Evolutionary conservation across 1,284 basidiomycete species (phyloP).

Genomic region (Tilletia walkeri): DNA sequence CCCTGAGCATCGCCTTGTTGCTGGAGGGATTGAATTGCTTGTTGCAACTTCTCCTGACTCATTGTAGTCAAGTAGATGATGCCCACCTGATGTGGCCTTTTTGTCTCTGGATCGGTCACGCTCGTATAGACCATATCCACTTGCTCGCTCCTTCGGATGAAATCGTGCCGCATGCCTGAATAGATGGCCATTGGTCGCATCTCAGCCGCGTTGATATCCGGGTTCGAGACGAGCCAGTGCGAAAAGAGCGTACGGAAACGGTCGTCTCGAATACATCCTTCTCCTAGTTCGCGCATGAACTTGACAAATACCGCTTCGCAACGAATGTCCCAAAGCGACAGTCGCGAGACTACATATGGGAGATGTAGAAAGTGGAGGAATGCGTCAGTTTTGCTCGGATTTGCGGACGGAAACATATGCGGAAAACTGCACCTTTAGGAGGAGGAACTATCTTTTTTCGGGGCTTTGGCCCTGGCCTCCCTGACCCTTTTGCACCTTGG

Average conservation of each 20-base stretch:
- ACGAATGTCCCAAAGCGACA: neutral
- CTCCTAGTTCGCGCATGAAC: neutral
- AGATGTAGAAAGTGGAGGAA: neutral
- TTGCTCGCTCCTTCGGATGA: neutral
- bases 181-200: neutral
- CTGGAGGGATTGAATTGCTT: neutral
- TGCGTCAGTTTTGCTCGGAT: neutral
- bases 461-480: no score
- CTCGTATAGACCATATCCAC: neutral
- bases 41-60: neutral
- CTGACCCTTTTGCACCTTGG: no score
- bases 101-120: neutral
- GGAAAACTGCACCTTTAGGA: no score
- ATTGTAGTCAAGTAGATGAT: neutral
- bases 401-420: no score
- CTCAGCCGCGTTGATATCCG: neutral
- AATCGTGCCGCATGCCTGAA: neutral
- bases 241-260: neutral
- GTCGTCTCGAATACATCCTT: neutral
- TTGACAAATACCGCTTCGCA: neutral
- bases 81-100: neutral
- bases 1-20: neutral
- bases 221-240: neutral
- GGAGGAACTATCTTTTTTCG: no score
- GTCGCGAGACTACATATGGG: neutral